These are phyloP conservation scores for Candida palmyrensis DNA, from an alignment of 805 yeast genomes.

Conservation along the genomic window DNA sequence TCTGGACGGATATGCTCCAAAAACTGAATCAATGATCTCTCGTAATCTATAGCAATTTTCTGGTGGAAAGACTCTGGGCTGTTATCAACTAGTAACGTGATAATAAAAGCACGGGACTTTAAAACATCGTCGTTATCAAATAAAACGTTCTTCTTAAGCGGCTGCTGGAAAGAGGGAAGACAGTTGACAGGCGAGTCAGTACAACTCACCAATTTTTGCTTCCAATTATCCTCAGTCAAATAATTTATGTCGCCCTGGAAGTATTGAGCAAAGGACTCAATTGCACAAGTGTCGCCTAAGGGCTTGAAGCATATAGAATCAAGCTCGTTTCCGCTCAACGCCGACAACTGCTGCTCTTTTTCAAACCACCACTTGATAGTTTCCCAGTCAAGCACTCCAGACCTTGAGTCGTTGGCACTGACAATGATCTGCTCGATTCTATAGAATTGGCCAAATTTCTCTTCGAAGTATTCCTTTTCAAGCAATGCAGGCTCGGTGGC, in stretches of 20 bases:
- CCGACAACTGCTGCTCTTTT: conserved; percentile 52
- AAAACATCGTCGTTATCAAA: conserved; percentile 52
- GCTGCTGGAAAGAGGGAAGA: conserved; percentile 87
- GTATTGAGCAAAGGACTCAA: conserved; percentile 87
- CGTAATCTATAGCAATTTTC: conserved; percentile 55
- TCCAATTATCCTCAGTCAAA: conserved; percentile 55
- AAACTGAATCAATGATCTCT: conserved; percentile 55
- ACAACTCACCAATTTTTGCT: conserved; percentile 49
- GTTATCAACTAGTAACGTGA: conserved; percentile 67
- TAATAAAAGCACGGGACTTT: conserved; percentile 65
- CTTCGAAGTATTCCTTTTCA: conserved; percentile 68
- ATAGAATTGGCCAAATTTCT: conserved; percentile 86
- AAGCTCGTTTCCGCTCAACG: conserved; percentile 30
- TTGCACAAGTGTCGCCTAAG: conserved; percentile 67
- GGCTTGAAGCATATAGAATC: conserved; percentile 83
- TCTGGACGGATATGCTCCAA: conserved; percentile 39
- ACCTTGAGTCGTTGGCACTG: conserved; percentile 52
- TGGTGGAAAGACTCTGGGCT: conserved; percentile 34
- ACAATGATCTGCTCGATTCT: conserved; percentile 81
- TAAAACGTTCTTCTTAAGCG: conserved; percentile 64
- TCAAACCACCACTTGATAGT: conserved; percentile 84
- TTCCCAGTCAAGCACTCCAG: conserved; percentile 58
- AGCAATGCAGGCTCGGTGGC: conserved; percentile 63
- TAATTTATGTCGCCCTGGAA: conserved; percentile 58
- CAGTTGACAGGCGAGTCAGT: conserved; percentile 83